A percentile compares a stretch with the other conserved stretches of the same genome.
phyloP scores from a whole-genome alignment of 2,329 filamentous ascomycete species.

The Ascochyta fabae region DNA sequence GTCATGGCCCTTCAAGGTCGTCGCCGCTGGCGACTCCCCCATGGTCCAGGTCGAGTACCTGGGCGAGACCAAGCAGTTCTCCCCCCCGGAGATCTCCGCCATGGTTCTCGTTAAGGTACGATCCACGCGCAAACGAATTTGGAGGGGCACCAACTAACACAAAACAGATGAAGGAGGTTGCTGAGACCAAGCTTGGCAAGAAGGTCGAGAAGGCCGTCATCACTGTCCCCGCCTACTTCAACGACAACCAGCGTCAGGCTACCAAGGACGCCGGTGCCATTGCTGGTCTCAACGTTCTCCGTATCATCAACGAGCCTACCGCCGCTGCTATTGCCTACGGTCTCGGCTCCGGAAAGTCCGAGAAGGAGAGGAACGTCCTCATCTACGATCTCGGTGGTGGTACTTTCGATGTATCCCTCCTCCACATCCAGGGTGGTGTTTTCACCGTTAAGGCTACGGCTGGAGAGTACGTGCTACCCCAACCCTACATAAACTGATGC shows the following conservation, averaged over 20 bases:
- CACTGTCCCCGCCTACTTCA: constrained; percentile 99
- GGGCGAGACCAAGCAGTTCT: constrained; percentile 93
- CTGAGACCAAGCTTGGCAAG: constrained; percentile 97
- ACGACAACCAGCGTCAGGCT: constrained; percentile 99
- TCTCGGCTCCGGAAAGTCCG: constrained; percentile 91
- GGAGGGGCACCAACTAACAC: constrained; percentile 27
- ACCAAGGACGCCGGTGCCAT: constrained; percentile 99
- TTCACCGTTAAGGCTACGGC: constrained; percentile 99
- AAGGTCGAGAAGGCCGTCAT: constrained; percentile 99
- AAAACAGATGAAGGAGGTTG: constrained; percentile 95
- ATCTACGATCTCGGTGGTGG: constrained; percentile 99
- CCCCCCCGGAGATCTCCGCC: constrained; percentile 96
- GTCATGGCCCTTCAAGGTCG: constrained; percentile 99
- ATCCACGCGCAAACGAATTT: constrained; percentile 1
- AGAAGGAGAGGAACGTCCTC: constrained; percentile 97
- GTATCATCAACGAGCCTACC: constrained; percentile 99
- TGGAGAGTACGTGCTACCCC: constrained; percentile 65
- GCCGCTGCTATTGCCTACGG: constrained; percentile 98
- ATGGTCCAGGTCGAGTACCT: constrained; percentile 96
- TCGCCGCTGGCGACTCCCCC: constrained; percentile 86
- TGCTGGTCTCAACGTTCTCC: constrained; percentile 94
- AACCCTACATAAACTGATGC: background rate
- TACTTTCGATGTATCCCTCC: constrained; percentile 99
- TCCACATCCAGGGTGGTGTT: constrained; percentile 98
- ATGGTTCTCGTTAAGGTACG: constrained; percentile 97